These are phyloP conservation scores for Apiospora marii DNA, from an alignment of 2,329 filamentous ascomycete genomes.

Conservation along the genomic window DNA sequence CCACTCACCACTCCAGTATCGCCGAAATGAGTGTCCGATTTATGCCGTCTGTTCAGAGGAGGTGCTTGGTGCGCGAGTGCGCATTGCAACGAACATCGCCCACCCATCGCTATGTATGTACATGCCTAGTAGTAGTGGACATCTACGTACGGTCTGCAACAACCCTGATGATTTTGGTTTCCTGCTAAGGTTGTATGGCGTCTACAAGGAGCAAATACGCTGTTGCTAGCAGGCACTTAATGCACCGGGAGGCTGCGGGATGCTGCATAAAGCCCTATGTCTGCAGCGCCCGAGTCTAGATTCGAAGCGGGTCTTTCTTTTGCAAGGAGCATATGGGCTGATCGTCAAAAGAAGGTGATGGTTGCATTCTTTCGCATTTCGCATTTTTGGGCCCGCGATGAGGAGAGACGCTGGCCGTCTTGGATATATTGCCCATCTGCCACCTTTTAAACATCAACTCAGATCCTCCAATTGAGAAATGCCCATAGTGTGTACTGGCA, in stretches of 20 bases:
- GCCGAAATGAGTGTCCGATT: slow-evolving; percentile 14
- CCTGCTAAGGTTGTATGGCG: neutral
- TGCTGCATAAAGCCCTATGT: slow-evolving; percentile 9
- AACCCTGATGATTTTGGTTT: neutral
- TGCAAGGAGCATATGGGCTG: slow-evolving; percentile 17
- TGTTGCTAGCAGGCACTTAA: neutral
- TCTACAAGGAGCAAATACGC: neutral
- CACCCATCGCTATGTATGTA: too few relatives aligned
- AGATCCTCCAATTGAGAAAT: neutral
- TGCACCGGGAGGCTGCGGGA: slow-evolving; percentile 14
- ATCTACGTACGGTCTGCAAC: neutral
- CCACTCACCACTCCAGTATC: neutral
- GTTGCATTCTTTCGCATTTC: neutral
- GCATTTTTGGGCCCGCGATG: neutral
- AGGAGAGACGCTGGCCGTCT: neutral
- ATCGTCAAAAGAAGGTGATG: neutral
- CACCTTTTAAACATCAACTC: neutral
- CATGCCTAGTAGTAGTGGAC: too few relatives aligned
- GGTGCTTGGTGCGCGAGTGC: too few relatives aligned
- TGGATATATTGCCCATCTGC: neutral
- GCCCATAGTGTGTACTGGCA: neutral
- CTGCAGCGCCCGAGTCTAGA: slow-evolving; percentile 2
- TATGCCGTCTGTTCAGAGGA: neutral
- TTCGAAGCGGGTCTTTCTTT: neutral
- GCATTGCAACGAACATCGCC: too few relatives aligned